phyloP scores from a whole-genome alignment of 1,284 basidiomycete species.

The Polyporus tsugae region DNA sequence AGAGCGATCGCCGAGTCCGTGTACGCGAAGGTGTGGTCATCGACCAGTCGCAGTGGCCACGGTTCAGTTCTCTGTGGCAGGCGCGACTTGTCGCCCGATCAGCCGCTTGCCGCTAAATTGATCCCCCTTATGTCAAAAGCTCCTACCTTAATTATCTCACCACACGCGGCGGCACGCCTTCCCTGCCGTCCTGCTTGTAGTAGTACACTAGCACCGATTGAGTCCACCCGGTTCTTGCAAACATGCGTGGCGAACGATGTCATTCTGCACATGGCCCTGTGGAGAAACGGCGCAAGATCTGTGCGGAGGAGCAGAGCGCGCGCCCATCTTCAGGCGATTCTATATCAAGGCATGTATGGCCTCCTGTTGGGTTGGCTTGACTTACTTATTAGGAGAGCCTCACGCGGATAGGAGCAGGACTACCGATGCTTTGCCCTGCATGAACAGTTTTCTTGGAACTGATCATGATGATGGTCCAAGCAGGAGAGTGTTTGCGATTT shows the following conservation, averaged over 20 bases:
- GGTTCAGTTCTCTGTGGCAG: neutral
- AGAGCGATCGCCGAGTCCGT: neutral
- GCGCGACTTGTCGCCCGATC: slow-evolving; percentile 23
- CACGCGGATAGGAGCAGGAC: slow-evolving; percentile 6
- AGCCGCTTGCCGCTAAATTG: slow-evolving; percentile 18
- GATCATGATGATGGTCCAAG: neutral
- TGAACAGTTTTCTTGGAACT: neutral
- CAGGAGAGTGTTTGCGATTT: neutral
- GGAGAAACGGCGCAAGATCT: neutral
- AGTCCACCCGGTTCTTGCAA: neutral
- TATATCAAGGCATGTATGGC: neutral
- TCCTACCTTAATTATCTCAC: slow-evolving; percentile 15
- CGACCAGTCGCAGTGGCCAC: neutral
- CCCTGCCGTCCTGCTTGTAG: neutral
- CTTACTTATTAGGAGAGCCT: neutral
- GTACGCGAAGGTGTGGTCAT: neutral
- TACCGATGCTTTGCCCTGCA: neutral
- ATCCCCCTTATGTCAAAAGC: slow-evolving; percentile 23
- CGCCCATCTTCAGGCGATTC: neutral
- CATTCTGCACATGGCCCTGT: neutral
- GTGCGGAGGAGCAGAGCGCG: neutral
- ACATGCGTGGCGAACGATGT: neutral
- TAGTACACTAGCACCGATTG: neutral
- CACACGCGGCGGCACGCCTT: too few relatives aligned
- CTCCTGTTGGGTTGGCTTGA: neutral